phyloP scores from a whole-genome alignment of 331 rosid genomes.

The Pyracantha coccinea region DNA sequence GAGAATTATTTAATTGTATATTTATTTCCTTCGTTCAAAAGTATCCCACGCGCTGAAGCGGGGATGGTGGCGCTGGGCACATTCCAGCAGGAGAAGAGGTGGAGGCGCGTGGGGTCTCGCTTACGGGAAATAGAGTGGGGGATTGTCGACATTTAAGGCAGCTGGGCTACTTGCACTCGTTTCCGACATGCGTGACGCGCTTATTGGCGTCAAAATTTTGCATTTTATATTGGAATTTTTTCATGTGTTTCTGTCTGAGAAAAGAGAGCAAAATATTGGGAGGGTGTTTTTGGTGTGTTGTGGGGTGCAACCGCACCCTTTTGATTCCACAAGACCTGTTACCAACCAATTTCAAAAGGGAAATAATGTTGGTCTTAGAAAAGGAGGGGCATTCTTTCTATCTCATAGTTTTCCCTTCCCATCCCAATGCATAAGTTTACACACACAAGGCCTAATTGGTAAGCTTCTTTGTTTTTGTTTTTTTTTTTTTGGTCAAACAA shows the following conservation, averaged over 20 bases:
- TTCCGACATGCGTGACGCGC: constrained; percentile 50
- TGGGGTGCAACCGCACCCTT: background rate
- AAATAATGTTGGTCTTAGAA: background rate
- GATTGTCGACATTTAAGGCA: constrained; percentile 59
- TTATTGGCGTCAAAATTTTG: constrained; percentile 29
- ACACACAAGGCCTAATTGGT: no score
- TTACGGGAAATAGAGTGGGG: constrained; percentile 3
- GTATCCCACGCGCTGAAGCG: background rate
- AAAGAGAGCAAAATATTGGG: background rate
- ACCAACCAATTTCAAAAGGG: background rate
- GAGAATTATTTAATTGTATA: background rate
- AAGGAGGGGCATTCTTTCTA: background rate
- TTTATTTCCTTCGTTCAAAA: background rate
- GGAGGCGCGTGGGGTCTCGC: constrained; percentile 30
- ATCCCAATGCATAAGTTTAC: no score
- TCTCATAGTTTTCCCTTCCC: no score
- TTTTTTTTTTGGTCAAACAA: no score
- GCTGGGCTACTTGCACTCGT: constrained; percentile 42
- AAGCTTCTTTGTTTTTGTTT: no score
- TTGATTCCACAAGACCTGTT: background rate
- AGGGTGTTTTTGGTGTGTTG: background rate
- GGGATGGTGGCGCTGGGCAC: background rate
- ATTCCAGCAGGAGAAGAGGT: background rate
- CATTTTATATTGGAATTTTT: constrained; percentile 20
- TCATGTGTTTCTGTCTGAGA: background rate